Conservation (phyloP, 2,329 filamentous ascomycete genomes). For the Arthrobotrys conoides region DNA sequence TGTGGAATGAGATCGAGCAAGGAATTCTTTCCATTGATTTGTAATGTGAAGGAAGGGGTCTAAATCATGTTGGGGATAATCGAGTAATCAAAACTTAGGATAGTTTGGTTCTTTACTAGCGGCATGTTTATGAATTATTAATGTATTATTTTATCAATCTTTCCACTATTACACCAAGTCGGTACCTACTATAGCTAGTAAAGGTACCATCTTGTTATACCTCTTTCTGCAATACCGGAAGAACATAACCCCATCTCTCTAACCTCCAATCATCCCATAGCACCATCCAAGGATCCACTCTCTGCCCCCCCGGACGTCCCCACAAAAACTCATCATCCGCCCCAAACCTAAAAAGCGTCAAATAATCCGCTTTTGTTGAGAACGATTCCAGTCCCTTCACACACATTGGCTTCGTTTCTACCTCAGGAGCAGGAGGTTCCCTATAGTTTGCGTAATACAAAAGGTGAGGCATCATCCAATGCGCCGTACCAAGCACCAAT, state of each 20-base stretch:
- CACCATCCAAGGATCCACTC: conserved; percentile 22
- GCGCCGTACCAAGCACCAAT: neutral
- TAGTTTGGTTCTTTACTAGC: neutral
- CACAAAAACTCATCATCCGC: conserved; percentile 1
- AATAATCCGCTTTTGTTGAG: neutral
- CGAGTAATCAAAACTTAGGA: neutral
- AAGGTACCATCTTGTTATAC: neutral
- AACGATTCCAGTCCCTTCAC: conserved; percentile 1
- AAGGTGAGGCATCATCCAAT: conserved; percentile 22
- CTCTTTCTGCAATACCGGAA: neutral
- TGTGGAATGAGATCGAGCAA: conserved; percentile 31
- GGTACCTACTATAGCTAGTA: no score
- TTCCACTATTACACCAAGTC: neutral
- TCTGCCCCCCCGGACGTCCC: neutral
- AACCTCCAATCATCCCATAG: conserved; percentile 44
- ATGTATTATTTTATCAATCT: neutral
- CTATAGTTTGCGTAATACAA: neutral
- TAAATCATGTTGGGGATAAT: neutral
- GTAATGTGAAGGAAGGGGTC: neutral
- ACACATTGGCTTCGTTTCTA: conserved; percentile 2
- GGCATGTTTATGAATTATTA: neutral
- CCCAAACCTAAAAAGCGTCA: neutral
- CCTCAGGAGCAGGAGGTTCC: neutral
- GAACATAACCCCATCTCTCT: conserved; percentile 28
- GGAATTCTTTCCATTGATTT: conserved; percentile 30